Evolutionary conservation across 2,329 filamentous ascomycete genomes (phyloP), one percentile per base, ranked within the genome.

Genomic region (Diaporthe vexans): DNA sequence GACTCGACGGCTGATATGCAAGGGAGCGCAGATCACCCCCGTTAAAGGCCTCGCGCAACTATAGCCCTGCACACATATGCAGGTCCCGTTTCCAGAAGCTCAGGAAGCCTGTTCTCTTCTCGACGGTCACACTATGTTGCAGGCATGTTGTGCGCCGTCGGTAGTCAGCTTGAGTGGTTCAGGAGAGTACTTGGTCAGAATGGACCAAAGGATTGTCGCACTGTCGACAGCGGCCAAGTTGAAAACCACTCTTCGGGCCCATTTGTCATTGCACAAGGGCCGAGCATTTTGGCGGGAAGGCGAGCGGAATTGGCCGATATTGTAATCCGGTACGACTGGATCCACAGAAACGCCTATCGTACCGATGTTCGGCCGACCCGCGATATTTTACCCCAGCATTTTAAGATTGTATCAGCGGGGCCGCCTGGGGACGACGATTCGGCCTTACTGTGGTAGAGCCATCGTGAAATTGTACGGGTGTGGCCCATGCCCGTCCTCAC

Each of bases 301-400:
- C 71, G 71, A 73, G 74, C 74, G 74, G 74, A 58, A 74, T 69
- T 71, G 74, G 40, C 74, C 74, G 68, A 76, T 46, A 43, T 74
- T 67, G 52, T 63, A 51, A 58, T 65, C 29, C 63, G 71, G 57
- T 43, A 65, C 59, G 40, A 63, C 51, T 33, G 40, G 63, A 26
- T 72, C 73, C 73, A 75, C 71, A 69, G 61, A 57, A 54, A 13
- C 46, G 48, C 70, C 56, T 73, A 52, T 73, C 35, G 59, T 65
- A 51, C 73, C 73, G 74, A 74, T 63, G 43, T 74, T 74, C 61
- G 69, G 71, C 74, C 74, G 72, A 74, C 59, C 65, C 74, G 67
- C 72, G 21, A 72, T 37, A 54, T 58, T 68, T 29, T 71, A 57
- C 68, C 69, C 58, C 71, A 71, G 67, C 71, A 61, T 71, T 65